Conservation (phyloP, 768 basidiomycete species). For the Hortiboletus campestris region DNA sequence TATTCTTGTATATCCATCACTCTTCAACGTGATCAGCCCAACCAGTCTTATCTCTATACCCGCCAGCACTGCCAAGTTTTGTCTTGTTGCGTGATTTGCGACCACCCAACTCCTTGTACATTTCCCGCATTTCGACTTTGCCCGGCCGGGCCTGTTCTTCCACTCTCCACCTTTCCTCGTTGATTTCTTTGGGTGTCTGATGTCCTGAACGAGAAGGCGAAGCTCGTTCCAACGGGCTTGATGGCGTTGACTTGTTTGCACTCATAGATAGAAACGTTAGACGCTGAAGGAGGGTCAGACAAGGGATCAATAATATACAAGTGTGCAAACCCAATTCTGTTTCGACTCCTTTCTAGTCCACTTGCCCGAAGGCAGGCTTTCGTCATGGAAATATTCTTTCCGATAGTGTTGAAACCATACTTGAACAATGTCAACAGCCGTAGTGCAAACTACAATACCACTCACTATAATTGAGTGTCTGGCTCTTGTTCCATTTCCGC, state of each 20-base stretch:
- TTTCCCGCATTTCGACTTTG: slow-evolving; percentile 84
- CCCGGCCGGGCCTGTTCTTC: slow-evolving; percentile 57
- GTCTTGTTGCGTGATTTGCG: slow-evolving; percentile 75
- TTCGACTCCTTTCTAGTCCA: slow-evolving; percentile 96
- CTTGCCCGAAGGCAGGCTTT: slow-evolving; percentile 73
- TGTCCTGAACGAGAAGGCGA: slow-evolving; percentile 57
- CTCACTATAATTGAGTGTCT: slow-evolving; percentile 87
- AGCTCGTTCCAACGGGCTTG: slow-evolving; percentile 45
- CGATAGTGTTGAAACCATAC: slow-evolving; percentile 95
- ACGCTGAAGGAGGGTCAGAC: slow-evolving; percentile 43
- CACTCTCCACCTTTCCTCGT: slow-evolving; percentile 71
- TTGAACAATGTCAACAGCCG: slow-evolving; percentile 30
- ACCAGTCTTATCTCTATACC: slow-evolving; percentile 75
- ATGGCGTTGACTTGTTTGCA: slow-evolving; percentile 39
- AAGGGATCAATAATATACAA: slow-evolving; percentile 6
- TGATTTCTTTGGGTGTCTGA: slow-evolving; percentile 75
- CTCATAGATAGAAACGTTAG: slow-evolving; percentile 43
- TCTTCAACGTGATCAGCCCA: slow-evolving; percentile 50
- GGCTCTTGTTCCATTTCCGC: slow-evolving; percentile 84
- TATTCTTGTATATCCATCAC: slow-evolving; percentile 3
- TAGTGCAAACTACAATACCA: neutral
- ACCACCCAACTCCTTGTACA: slow-evolving; percentile 89
- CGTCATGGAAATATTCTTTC: slow-evolving; percentile 83
- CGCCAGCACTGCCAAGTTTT: slow-evolving; percentile 64
- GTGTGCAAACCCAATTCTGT: slow-evolving; percentile 69